A percentile compares a stretch with the other conserved stretches of the same genome.
phyloP scores from a whole-genome alignment of 345 rosid species.

The Xanthoceras sorbifolium region DNA sequence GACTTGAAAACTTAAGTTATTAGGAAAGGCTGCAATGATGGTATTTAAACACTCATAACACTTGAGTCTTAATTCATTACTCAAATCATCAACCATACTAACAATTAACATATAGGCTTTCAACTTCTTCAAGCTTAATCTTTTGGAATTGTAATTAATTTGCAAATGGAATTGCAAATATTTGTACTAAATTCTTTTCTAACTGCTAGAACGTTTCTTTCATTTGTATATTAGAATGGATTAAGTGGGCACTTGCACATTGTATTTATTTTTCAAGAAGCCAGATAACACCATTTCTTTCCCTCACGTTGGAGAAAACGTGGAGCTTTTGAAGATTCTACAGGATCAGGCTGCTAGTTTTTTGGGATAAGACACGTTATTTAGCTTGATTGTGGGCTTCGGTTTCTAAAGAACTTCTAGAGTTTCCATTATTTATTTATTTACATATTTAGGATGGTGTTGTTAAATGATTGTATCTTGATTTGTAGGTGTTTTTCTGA shows the following conservation, averaged over 20 bases:
- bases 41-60: too few relatives aligned
- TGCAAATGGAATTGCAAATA: background rate
- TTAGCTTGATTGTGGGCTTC: background rate
- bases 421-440: background rate
- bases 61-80: too few relatives aligned
- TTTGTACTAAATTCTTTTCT: background rate
- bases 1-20: too few relatives aligned
- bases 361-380: background rate
- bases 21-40: too few relatives aligned
- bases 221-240: background rate
- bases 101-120: too few relatives aligned
- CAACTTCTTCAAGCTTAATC: too few relatives aligned
- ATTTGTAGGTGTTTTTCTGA: too few relatives aligned
- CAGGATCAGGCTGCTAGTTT: background rate
- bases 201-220: background rate
- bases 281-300: background rate
- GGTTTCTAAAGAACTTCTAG: background rate
- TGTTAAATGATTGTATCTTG: background rate
- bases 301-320: too few relatives aligned
- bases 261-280: background rate
- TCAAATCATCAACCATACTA: too few relatives aligned
- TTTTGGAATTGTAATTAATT: background rate
- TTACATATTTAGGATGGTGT: background rate
- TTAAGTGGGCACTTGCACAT: background rate
- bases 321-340: background rate